Evolutionary conservation across 1,139 yeast species (phyloP).

Genomic region (Groenewaldozyma auringiensis): DNA sequence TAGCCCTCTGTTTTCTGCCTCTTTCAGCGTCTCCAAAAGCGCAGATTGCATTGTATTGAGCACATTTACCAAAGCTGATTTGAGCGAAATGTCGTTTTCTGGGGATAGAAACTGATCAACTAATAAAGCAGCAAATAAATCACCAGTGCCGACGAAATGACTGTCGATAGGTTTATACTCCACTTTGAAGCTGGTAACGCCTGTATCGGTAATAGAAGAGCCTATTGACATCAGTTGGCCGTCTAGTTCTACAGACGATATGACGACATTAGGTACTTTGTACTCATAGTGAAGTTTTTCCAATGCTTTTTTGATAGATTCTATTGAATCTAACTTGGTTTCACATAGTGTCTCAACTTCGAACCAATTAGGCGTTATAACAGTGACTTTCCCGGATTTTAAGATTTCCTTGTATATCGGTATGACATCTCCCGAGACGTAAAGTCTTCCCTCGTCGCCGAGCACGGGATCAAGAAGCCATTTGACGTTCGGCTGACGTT

Average conservation of each 20-base stretch:
- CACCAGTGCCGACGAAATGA: constrained; percentile 91
- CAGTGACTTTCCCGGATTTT: constrained; percentile 44
- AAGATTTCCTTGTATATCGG: constrained; percentile 56
- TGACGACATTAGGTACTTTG: constrained; percentile 54
- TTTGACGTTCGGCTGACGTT: constrained; percentile 23
- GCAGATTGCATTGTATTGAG: constrained; percentile 24
- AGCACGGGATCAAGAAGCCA: constrained; percentile 89
- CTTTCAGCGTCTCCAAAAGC: constrained; percentile 18
- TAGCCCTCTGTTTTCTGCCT: constrained; percentile 14
- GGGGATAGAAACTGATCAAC: constrained; percentile 45
- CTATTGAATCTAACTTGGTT: constrained; percentile 37
- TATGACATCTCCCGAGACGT: constrained; percentile 66
- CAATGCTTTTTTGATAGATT: constrained; percentile 42
- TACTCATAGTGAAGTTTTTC: constrained; percentile 42
- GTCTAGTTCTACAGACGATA: constrained; percentile 48
- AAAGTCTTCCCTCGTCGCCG: constrained; percentile 83
- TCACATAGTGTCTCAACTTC: constrained; percentile 73
- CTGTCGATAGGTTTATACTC: constrained; percentile 53
- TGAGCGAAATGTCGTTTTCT: constrained; percentile 12
- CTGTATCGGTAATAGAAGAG: constrained; percentile 26
- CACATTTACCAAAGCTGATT: constrained; percentile 20
- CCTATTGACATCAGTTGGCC: constrained; percentile 45
- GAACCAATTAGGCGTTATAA: constrained; percentile 86
- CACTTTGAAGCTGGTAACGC: constrained; percentile 11
- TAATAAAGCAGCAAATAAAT: constrained; percentile 72